Conservation (phyloP, 2,329 filamentous ascomycete genomes). For the Phialophora macrospora region DNA sequence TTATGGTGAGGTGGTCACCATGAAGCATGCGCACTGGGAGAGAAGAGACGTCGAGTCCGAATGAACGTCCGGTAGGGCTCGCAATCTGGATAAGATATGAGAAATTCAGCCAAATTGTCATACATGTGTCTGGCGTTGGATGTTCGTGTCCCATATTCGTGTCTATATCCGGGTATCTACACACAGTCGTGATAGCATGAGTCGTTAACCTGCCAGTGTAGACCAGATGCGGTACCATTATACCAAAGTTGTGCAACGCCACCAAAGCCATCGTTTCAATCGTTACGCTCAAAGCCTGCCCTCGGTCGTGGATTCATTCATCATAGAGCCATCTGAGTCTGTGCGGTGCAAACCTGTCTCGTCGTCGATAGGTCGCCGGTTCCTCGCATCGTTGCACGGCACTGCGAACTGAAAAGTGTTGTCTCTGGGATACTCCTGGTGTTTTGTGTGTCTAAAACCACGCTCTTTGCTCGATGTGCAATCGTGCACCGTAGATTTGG, state of each 20-base stretch:
- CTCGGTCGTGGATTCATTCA: neutral
- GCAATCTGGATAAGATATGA: neutral
- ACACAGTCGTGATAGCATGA: neutral
- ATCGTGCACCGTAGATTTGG: neutral
- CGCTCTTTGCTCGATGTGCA: neutral
- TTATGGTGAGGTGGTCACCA: too few species aligned
- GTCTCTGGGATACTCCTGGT: neutral
- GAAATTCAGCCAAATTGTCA: neutral
- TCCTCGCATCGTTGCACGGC: neutral
- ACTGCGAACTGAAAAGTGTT: neutral
- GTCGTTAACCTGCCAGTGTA: neutral
- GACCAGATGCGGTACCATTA: neutral
- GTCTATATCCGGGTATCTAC: neutral
- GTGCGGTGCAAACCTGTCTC: neutral
- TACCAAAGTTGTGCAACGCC: neutral
- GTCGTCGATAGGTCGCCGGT: neutral
- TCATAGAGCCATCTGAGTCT: neutral
- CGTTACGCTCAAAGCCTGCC: neutral
- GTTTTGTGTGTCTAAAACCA: neutral
- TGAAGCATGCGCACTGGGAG: neutral
- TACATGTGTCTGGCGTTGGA: neutral
- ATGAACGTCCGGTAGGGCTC: neutral
- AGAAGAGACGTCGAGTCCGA: neutral
- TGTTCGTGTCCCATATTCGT: neutral
- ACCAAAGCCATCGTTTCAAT: neutral